Conservation (phyloP, 2,329 filamentous ascomycete genomes). For the Sclerotiophoma versabilis region DNA sequence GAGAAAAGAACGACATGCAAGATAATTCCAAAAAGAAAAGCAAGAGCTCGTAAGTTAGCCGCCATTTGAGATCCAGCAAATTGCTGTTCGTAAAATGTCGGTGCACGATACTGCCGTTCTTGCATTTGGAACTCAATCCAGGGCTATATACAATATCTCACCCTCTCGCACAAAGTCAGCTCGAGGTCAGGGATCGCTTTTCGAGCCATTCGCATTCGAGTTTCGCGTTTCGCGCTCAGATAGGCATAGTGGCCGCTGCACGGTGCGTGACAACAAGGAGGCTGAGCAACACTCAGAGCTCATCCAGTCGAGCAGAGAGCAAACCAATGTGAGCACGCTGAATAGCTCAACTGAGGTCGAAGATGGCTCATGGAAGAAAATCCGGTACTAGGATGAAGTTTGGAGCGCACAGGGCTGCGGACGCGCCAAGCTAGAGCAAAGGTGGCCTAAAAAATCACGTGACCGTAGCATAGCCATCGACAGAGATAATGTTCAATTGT, state of each 20-base stretch:
- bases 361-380: too few species aligned
- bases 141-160: background rate
- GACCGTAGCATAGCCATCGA: too few species aligned
- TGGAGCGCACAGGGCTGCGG: too few species aligned
- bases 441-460: background rate
- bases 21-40: background rate
- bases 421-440: background rate
- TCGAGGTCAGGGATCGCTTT: background rate
- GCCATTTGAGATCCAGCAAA: background rate
- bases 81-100: too few species aligned
- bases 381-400: too few species aligned
- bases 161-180: background rate
- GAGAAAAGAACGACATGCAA: background rate
- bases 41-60: background rate
- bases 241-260: conserved; percentile 3
- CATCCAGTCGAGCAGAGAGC: too few species aligned
- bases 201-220: conserved; percentile 1
- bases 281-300: background rate
- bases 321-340: too few species aligned
- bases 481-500: too few species aligned
- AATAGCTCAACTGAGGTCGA: too few species aligned
- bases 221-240: conserved; percentile 11
- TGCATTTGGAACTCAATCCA: background rate
- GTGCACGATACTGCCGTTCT: background rate
- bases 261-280: background rate